Conservation (phyloP, 768 basidiomycete species). For the Clavaria fumosa region DNA sequence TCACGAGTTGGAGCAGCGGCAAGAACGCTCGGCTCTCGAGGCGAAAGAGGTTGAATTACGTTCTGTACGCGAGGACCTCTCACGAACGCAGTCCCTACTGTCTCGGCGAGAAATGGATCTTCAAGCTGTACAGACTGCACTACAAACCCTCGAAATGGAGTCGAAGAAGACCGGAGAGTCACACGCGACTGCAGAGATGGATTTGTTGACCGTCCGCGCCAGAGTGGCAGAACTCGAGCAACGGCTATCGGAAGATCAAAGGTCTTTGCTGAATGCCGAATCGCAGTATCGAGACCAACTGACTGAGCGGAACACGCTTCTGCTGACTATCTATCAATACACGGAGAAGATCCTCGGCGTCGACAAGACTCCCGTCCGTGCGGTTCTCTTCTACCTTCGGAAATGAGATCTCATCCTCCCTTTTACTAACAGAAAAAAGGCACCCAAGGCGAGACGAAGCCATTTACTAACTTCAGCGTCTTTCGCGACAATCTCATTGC, state of each 20-base stretch:
- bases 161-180: conserved; percentile 71
- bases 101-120: conserved; percentile 65
- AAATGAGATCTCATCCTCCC: neutral
- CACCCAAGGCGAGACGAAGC: conserved; percentile 70
- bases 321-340: conserved; percentile 89
- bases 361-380: conserved; percentile 66
- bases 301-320: conserved; percentile 81
- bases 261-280: conserved; percentile 54
- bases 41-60: conserved; percentile 56
- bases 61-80: conserved; percentile 44
- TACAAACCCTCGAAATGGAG: conserved; percentile 62
- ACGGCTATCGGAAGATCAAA: conserved; percentile 69
- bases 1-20: conserved; percentile 44
- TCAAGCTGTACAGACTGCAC: conserved; percentile 48
- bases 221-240: conserved; percentile 65
- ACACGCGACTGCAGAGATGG: conserved; percentile 63
- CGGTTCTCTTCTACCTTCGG: neutral
- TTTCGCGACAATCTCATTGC: conserved; percentile 92
- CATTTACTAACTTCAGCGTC: conserved; percentile 83
- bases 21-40: conserved; percentile 48
- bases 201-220: conserved; percentile 41
- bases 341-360: conserved; percentile 88
- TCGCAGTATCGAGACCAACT: conserved; percentile 80
- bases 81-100: conserved; percentile 47
- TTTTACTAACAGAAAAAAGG: conserved; percentile 40